Evolutionary conservation across 2,329 filamentous ascomycete genomes (phyloP).

Genomic region (Teratosphaeria epicoccoides): DNA sequence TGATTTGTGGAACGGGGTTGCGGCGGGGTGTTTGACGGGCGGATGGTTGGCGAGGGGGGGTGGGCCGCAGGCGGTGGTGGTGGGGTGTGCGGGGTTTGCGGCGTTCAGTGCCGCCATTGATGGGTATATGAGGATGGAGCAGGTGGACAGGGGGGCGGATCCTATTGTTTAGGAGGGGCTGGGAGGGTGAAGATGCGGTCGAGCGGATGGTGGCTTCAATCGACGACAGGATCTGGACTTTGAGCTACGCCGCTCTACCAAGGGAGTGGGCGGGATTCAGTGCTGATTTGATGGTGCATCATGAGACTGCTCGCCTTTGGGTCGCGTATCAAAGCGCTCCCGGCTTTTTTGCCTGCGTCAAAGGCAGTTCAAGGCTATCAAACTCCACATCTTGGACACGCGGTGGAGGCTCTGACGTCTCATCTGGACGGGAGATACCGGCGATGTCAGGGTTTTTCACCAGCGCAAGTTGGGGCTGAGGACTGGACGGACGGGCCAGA

Average conservation of each 20-base stretch:
- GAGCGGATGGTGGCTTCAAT: no score
- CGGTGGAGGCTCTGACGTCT: no score
- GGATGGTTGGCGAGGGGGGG: conserved; percentile 77
- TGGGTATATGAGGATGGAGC: conserved; percentile 72
- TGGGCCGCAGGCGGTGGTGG: conserved; percentile 75
- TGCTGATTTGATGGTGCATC: neutral
- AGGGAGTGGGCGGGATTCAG: no score
- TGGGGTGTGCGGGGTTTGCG: conserved; percentile 88
- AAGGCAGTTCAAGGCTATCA: no score
- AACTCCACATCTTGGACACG: no score
- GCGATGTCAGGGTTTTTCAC: no score
- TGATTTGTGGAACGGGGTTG: conserved; percentile 77
- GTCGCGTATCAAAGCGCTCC: no score
- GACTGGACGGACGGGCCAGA: no score
- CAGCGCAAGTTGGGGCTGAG: no score
- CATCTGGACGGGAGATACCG: no score
- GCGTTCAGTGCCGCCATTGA: conserved; percentile 89
- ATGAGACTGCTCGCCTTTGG: neutral
- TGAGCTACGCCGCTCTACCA: no score
- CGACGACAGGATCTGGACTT: neutral
- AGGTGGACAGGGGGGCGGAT: conserved; percentile 25
- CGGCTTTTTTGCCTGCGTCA: no score
- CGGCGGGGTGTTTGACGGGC: conserved; percentile 82
- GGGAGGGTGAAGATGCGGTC: neutral
- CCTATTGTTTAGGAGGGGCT: conserved; percentile 17